A percentile compares a stretch with the other conserved stretches of the same genome.
These are phyloP conservation scores for Schoenoplectus triqueter DNA, from an alignment of 202 grass and related monocot species.

Conservation along the genomic window DNA sequence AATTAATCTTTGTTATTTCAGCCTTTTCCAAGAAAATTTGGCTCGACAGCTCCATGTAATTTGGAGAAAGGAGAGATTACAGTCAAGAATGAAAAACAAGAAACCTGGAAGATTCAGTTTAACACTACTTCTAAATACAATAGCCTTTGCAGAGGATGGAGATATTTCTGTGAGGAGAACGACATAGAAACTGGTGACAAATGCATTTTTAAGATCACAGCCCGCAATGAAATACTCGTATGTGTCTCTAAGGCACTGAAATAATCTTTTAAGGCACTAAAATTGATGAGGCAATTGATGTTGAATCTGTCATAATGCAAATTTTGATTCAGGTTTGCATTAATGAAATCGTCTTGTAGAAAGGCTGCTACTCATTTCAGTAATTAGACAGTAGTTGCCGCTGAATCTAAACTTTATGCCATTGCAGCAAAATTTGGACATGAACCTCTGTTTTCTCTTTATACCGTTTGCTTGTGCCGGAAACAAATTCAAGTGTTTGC, in stretches of 20 bases:
- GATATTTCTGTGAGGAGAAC: slow-evolving; percentile 41
- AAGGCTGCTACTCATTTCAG: neutral
- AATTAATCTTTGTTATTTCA: slow-evolving; percentile 15
- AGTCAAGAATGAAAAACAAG: slow-evolving; percentile 24
- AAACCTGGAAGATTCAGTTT: slow-evolving; percentile 39
- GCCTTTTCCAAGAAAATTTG: slow-evolving; percentile 22
- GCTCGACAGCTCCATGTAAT: slow-evolving; percentile 21
- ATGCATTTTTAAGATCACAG: slow-evolving; percentile 48
- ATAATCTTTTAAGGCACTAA: neutral
- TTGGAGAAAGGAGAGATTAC: neutral
- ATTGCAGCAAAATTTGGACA: neutral
- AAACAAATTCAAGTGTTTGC: neutral
- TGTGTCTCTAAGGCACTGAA: neutral
- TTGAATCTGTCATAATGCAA: neutral
- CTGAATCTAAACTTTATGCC: neutral
- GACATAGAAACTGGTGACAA: slow-evolving; percentile 42
- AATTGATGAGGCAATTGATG: neutral
- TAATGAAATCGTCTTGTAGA: neutral
- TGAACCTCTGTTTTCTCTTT: neutral
- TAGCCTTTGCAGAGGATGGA: slow-evolving; percentile 31
- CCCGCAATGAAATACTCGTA: slow-evolving; percentile 22
- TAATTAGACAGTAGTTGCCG: slow-evolving; percentile 5
- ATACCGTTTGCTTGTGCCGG: too few relatives aligned
- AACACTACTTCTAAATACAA: too few relatives aligned
- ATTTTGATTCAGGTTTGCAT: neutral